A percentile compares a stretch with the other conserved stretches of the same genome.
phyloP scores from a whole-genome alignment of 148 eudicot species.

The Rhododendron henanense region DNA sequence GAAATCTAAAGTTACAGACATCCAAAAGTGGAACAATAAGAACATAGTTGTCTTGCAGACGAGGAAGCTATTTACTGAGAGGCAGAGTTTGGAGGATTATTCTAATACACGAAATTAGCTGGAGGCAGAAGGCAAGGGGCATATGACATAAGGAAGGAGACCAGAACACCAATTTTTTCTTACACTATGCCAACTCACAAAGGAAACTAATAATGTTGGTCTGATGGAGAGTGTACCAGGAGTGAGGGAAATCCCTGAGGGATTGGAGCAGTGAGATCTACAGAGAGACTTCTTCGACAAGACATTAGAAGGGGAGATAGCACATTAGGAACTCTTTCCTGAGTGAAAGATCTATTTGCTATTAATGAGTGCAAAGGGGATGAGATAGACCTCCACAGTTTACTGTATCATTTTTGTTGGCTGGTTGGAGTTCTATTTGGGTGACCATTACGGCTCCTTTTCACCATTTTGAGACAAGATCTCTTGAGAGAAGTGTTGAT shows the following conservation, averaged over 20 bases:
- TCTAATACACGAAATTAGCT: background rate
- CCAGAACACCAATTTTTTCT: background rate
- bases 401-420: background rate
- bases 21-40: background rate
- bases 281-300: background rate
- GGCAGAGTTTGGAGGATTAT: background rate
- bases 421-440: slow-evolving; percentile 1
- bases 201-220: background rate
- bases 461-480: background rate
- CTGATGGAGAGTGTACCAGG: background rate
- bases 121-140: background rate
- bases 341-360: background rate
- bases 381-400: background rate
- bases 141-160: background rate
- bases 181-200: background rate
- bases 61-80: background rate
- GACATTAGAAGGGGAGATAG: background rate
- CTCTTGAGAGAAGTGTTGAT: background rate
- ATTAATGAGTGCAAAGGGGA: background rate
- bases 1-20: background rate
- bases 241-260: background rate
- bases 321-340: background rate
- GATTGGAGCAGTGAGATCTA: background rate
- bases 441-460: background rate
- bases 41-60: background rate